These are phyloP conservation scores for Suhomyces tanzawaensis DNA, from an alignment of 805 yeast genomes.

Conservation along the genomic window DNA sequence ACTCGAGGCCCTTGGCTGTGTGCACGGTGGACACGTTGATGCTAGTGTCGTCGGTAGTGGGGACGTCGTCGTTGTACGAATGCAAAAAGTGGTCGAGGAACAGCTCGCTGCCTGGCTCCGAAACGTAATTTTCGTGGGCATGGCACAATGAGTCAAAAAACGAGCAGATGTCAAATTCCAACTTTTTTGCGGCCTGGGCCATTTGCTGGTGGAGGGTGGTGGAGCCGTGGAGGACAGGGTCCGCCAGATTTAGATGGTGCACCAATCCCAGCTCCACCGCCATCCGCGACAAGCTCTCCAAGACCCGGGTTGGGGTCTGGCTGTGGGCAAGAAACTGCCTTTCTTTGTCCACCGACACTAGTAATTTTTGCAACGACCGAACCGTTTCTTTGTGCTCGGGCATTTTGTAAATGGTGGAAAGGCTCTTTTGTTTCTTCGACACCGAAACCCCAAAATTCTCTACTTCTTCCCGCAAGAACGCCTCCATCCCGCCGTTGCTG, in stretches of 20 bases:
- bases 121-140: constrained; percentile 14
- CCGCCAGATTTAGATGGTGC: constrained; percentile 20
- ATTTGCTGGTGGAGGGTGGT: background rate
- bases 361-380: constrained; percentile 12
- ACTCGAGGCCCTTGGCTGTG: constrained; percentile 72
- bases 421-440: background rate
- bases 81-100: constrained; percentile 41
- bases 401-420: constrained; percentile 8
- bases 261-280: constrained; percentile 32
- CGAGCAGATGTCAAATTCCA: constrained; percentile 14
- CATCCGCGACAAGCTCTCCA: constrained; percentile 31
- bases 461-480: constrained; percentile 12
- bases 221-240: constrained; percentile 6
- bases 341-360: constrained; percentile 14
- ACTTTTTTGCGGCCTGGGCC: background rate
- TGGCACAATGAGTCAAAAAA: constrained; percentile 22
- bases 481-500: constrained; percentile 5
- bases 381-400: constrained; percentile 12
- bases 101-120: constrained; percentile 3
- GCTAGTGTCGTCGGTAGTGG: constrained; percentile 20
- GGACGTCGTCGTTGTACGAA: constrained; percentile 39
- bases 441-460: background rate
- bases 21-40: constrained; percentile 68
- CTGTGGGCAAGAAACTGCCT: constrained; percentile 18
- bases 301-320: constrained; percentile 33